Evolutionary conservation across 345 rosid species (phyloP).

Genomic region (Eutrema yunnanense): DNA sequence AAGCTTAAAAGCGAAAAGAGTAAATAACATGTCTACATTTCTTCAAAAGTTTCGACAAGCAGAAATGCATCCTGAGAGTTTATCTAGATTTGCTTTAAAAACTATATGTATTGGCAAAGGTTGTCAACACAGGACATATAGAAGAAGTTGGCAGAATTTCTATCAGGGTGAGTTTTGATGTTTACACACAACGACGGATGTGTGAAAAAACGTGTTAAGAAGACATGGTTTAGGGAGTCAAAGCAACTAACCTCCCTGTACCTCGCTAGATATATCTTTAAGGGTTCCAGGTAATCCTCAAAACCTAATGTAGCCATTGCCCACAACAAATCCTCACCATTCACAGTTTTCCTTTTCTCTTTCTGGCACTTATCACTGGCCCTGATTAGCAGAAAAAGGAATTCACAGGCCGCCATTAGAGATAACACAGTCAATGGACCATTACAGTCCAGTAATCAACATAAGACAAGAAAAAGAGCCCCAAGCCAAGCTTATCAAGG

Average conservation of each 20-base stretch:
- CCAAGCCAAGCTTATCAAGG: neutral
- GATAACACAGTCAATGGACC: neutral
- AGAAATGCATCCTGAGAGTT: neutral
- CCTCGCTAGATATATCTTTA: constrained; percentile 55
- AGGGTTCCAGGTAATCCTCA: constrained; percentile 62
- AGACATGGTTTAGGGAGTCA: neutral
- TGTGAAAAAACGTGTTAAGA: neutral
- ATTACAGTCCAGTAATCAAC: neutral
- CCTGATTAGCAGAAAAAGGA: constrained; percentile 30
- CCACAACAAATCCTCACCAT: constrained; percentile 79
- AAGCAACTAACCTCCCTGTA: constrained; percentile 49
- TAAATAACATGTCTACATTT: neutral
- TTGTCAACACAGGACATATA: neutral
- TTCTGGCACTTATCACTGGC: constrained; percentile 70
- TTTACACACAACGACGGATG: neutral
- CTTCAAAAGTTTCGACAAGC: neutral
- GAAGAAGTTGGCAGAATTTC: neutral
- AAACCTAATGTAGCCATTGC: constrained; percentile 77
- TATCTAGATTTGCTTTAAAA: neutral
- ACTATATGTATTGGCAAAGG: neutral
- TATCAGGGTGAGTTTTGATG: neutral
- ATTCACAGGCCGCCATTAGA: neutral
- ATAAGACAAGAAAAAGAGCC: neutral
- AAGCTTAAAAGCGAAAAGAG: neutral
- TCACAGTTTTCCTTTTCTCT: constrained; percentile 71